phyloP scores from a whole-genome alignment of 2,329 filamentous ascomycete species.

The Gliomastix tumulicola region DNA sequence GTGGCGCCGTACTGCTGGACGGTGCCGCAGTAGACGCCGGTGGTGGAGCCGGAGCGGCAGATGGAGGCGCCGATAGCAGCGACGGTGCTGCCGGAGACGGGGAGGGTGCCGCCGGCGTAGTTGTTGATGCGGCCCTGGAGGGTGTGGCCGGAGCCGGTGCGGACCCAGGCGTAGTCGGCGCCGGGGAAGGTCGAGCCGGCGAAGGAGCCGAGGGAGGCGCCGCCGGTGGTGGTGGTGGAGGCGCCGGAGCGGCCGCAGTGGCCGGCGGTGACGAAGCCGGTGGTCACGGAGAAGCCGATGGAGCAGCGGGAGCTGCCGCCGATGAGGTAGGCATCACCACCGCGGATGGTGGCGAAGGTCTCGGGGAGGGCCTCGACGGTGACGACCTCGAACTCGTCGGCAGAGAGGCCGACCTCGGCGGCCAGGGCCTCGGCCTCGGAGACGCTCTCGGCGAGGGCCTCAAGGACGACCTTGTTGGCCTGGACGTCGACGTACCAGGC shows the following conservation, averaged over 20 bases:
- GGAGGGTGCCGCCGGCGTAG: no score
- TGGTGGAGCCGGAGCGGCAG: constrained; percentile 6
- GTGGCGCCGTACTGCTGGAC: constrained; percentile 1
- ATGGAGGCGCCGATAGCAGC: constrained; percentile 5
- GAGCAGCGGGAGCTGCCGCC: constrained; percentile 5
- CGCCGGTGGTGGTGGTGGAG: constrained; percentile 1
- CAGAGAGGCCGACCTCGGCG: constrained; percentile 4
- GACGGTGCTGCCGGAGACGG: constrained; percentile 3
- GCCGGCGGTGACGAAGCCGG: constrained; percentile 5
- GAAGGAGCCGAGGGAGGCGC: constrained; percentile 2
- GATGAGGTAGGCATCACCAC: constrained; percentile 7
- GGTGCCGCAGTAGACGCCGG: constrained; percentile 3
- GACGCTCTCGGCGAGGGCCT: constrained; percentile 4
- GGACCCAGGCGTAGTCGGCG: background rate
- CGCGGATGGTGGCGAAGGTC: constrained; percentile 4
- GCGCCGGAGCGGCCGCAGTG: constrained; percentile 4
- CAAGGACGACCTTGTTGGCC: constrained; percentile 6
- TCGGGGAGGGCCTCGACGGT: constrained; percentile 4
- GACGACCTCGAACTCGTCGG: constrained; percentile 6
- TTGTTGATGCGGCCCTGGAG: no score
- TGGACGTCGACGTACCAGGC: constrained; percentile 6
- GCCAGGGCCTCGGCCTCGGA: constrained; percentile 4
- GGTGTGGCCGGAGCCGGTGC: no score
- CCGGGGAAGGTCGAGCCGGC: constrained; percentile 5
- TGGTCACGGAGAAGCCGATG: constrained; percentile 5